Conservation (phyloP, 192 early-diverging fungal species). For the Backusella morwellensis region DNA sequence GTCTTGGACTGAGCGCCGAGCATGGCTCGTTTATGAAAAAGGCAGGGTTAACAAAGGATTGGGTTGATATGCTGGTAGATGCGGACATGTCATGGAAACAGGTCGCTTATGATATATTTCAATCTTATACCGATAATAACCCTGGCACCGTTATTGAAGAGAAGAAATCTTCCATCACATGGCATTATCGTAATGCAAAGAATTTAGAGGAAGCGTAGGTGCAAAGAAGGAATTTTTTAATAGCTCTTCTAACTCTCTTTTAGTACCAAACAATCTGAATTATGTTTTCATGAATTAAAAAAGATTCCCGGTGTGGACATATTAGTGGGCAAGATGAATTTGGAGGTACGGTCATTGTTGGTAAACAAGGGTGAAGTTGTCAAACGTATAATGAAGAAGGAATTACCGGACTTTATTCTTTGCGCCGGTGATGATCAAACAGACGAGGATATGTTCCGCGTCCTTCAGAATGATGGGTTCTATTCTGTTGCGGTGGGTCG, state of each 20-base stretch:
- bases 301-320: conserved; percentile 75
- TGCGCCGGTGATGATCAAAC: conserved; percentile 98
- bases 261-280: conserved; percentile 18
- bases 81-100: conserved; percentile 87
- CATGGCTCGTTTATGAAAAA: conserved; percentile 95
- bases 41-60: conserved; percentile 63
- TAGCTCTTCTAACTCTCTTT: background rate
- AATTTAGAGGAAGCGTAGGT: conserved; percentile 21
- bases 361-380: conserved; percentile 98
- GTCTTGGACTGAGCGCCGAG: conserved; percentile 87
- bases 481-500: conserved; percentile 80
- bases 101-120: conserved; percentile 85
- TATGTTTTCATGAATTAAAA: conserved; percentile 17
- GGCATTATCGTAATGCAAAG: conserved; percentile 83
- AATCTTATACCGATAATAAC: conserved; percentile 88
- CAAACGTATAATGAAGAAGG: conserved; percentile 67
- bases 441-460: conserved; percentile 96
- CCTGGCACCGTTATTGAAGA: conserved; percentile 90
- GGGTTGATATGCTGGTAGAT: conserved; percentile 68
- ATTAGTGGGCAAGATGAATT: conserved; percentile 94
- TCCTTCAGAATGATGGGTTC: conserved; percentile 38
- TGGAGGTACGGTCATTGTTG: conserved; percentile 88
- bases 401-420: conserved; percentile 80
- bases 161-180: conserved; percentile 91
- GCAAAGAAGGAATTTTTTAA: background rate